These are phyloP conservation scores for Waltergamsia citrina DNA, from an alignment of 2,329 filamentous ascomycete genomes.

Conservation along the genomic window DNA sequence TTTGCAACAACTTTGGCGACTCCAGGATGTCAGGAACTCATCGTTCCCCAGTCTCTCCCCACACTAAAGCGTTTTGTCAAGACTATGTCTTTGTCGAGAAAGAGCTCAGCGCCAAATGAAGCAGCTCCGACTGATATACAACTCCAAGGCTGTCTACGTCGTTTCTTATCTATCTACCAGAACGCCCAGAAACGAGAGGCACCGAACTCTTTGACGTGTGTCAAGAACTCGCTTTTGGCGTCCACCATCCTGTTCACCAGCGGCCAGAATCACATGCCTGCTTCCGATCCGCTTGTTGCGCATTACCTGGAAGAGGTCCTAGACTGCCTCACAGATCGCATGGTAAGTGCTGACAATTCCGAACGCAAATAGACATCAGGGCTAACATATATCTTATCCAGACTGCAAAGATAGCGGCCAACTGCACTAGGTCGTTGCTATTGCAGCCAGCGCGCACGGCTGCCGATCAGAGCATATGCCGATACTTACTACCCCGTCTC, in stretches of 20 bases:
- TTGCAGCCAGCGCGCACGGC: slow-evolving; percentile 52
- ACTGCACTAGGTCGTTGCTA: slow-evolving; percentile 79
- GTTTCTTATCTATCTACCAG: slow-evolving; percentile 73
- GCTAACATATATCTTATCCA: slow-evolving; percentile 14
- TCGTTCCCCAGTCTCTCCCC: slow-evolving; percentile 82
- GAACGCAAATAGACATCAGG: too few species aligned
- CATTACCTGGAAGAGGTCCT: slow-evolving; percentile 72
- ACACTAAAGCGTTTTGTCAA: slow-evolving; percentile 87
- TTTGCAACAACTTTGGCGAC: slow-evolving; percentile 90
- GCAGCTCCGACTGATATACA: slow-evolving; percentile 62
- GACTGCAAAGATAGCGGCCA: slow-evolving; percentile 83
- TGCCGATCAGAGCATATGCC: slow-evolving; percentile 64
- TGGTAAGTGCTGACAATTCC: slow-evolving; percentile 61
- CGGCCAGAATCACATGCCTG: slow-evolving; percentile 62
- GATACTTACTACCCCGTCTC: slow-evolving; percentile 65
- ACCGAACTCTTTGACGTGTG: slow-evolving; percentile 72
- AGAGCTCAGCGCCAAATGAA: slow-evolving; percentile 34
- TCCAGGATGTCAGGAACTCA: slow-evolving; percentile 70
- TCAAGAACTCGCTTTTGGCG: slow-evolving; percentile 86
- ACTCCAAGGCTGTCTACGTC: slow-evolving; percentile 70
- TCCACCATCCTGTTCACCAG: slow-evolving; percentile 83
- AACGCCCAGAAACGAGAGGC: slow-evolving; percentile 65
- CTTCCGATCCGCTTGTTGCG: slow-evolving; percentile 64
- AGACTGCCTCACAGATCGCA: slow-evolving; percentile 72
- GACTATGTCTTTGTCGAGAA: slow-evolving; percentile 50